These are phyloP conservation scores for Ophioceras dolichostomum DNA, from an alignment of 2,329 filamentous ascomycete species.

Conservation along the genomic window DNA sequence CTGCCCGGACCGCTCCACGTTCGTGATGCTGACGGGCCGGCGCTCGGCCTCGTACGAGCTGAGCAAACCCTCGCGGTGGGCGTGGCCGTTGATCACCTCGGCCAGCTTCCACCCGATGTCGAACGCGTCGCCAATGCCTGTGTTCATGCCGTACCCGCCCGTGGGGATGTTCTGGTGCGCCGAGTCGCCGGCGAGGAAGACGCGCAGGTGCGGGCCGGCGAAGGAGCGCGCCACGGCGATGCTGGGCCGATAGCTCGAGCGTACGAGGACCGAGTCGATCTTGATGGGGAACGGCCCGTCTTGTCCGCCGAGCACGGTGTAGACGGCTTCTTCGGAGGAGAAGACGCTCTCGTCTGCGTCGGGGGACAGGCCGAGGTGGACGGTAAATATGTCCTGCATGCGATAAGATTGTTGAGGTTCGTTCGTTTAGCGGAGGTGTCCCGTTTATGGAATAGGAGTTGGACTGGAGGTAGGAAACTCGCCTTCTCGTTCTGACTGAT, in stretches of 20 bases:
- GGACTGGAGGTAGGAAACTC: too few species aligned
- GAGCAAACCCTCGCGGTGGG: conserved; percentile 29
- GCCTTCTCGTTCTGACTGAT: conserved; percentile 7
- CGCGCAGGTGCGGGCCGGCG: conserved; percentile 19
- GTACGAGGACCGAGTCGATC: conserved; percentile 13
- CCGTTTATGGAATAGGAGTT: too few species aligned
- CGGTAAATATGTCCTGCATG: too few species aligned
- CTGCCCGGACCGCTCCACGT: too few species aligned
- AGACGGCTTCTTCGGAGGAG: conserved; percentile 4
- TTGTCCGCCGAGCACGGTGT: conserved; percentile 4
- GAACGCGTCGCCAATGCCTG: conserved; percentile 18
- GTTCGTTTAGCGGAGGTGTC: too few species aligned
- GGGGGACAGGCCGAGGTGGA: too few species aligned
- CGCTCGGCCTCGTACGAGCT: conserved; percentile 30
- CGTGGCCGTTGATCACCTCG: conserved; percentile 14
- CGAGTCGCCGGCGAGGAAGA: conserved; percentile 21
- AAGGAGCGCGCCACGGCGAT: conserved; percentile 11
- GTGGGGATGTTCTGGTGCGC: conserved; percentile 21
- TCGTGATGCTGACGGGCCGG: conserved; percentile 26
- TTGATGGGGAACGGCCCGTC: conserved; percentile 5
- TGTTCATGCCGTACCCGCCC: conserved; percentile 25
- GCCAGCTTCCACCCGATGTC: conserved; percentile 23
- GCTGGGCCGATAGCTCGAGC: conserved; percentile 9
- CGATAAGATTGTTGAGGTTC: too few species aligned
- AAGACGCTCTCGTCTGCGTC: too few species aligned